Evolutionary conservation across 2,329 filamentous ascomycete genomes (phyloP).

Genomic region (Botrytis elliptica): DNA sequence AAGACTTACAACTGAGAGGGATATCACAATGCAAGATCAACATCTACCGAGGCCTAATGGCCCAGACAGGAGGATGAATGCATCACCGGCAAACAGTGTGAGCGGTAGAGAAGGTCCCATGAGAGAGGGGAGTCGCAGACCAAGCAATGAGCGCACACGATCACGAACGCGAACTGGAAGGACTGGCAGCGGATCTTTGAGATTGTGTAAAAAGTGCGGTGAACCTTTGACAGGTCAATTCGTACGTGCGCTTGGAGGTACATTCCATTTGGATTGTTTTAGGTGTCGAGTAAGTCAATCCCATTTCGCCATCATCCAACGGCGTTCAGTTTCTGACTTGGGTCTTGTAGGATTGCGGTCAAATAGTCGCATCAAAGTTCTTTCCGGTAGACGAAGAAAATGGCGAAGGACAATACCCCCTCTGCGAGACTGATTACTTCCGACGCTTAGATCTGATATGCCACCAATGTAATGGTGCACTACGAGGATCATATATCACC

Average conservation of each 20-base stretch:
- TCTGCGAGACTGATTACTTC: conserved; percentile 98
- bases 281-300: conserved; percentile 72
- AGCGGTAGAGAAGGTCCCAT: conserved; percentile 33
- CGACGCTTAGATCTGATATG: conserved; percentile 86
- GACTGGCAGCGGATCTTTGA: conserved; percentile 57
- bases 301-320: not conserved
- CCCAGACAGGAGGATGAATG: conserved; percentile 35
- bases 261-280: conserved; percentile 97
- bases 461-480: conserved; percentile 84
- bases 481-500: conserved; percentile 96
- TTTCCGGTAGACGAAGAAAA: conserved; percentile 93
- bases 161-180: conserved; percentile 55
- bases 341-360: conserved; percentile 76
- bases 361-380: conserved; percentile 98
- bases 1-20: conserved; percentile 31
- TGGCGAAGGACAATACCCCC: conserved; percentile 81
- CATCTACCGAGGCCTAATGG: conserved; percentile 34
- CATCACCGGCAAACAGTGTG: conserved; percentile 34
- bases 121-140: conserved; percentile 27
- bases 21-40: conserved; percentile 28
- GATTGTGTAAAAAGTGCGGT: conserved; percentile 82
- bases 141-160: conserved; percentile 56
- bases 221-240: conserved; percentile 91
- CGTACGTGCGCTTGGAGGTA: conserved; percentile 87
- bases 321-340: conserved; percentile 28